These are phyloP conservation scores for Abrus pulchellus DNA, from an alignment of 306 rosid species.

Conservation along the genomic window DNA sequence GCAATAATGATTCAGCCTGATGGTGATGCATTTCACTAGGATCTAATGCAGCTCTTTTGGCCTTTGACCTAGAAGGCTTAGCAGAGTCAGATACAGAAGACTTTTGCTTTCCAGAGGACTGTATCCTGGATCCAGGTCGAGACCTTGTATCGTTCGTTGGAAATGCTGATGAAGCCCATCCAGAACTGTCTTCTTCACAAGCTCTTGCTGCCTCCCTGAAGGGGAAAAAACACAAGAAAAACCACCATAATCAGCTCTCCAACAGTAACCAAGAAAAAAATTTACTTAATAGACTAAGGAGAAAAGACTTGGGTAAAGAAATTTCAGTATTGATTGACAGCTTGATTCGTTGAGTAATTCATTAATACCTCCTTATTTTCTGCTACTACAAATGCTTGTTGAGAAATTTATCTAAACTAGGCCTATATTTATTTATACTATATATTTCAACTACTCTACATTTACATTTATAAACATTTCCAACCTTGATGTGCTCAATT, in stretches of 20 bases:
- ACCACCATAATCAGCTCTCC: slow-evolving; percentile 47
- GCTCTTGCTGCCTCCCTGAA: slow-evolving; percentile 78
- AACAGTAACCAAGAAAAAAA: slow-evolving; percentile 28
- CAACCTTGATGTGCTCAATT: too few relatives aligned
- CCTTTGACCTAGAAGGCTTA: slow-evolving; percentile 75
- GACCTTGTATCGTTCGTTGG: slow-evolving; percentile 68
- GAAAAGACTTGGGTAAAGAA: neutral
- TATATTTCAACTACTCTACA: too few relatives aligned
- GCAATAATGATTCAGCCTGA: slow-evolving; percentile 54
- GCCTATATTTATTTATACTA: too few relatives aligned
- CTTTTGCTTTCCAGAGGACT: slow-evolving; percentile 86
- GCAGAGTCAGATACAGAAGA: slow-evolving; percentile 58
- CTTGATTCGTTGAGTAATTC: neutral
- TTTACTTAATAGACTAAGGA: neutral
- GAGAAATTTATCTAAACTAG: too few relatives aligned
- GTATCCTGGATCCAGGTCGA: slow-evolving; percentile 68
- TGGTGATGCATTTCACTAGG: slow-evolving; percentile 59
- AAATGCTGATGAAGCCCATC: slow-evolving; percentile 91
- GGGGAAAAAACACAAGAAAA: neutral
- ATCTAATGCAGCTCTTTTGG: slow-evolving; percentile 62
- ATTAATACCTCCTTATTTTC: too few relatives aligned
- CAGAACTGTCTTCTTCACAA: slow-evolving; percentile 71
- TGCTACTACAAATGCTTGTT: too few relatives aligned
- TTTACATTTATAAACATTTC: too few relatives aligned
- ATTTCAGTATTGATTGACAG: slow-evolving; percentile 23